phyloP scores from a whole-genome alignment of 2,329 filamentous ascomycete species.

The Xylariaceae sp. region DNA sequence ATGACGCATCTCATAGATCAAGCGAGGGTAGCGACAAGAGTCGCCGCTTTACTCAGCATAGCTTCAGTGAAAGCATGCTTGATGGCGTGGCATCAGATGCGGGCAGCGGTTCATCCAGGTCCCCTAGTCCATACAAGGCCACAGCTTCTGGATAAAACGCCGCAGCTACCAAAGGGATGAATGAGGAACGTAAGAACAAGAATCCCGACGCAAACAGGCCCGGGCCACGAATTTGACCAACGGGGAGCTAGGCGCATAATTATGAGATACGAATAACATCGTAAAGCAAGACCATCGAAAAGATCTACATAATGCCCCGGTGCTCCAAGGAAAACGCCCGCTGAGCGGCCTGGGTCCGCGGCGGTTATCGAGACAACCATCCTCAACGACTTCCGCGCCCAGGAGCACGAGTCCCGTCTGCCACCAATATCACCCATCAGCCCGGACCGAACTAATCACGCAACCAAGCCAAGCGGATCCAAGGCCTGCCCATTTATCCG shows the following conservation, averaged over 20 bases:
- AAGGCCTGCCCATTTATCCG: neutral
- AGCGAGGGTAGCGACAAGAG: constrained; percentile 26
- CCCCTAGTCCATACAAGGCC: constrained; percentile 25
- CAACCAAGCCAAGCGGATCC: no score
- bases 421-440: no score
- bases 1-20: constrained; percentile 19
- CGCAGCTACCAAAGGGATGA: neutral
- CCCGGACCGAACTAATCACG: no score
- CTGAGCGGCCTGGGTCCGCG: no score
- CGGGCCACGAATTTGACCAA: no score
- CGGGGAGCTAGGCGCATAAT: neutral
- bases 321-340: neutral
- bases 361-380: no score
- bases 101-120: constrained; percentile 23
- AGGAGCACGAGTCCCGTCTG: no score
- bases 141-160: constrained; percentile 11
- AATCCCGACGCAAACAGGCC: no score
- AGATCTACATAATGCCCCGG: neutral
- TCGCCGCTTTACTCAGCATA: constrained; percentile 39
- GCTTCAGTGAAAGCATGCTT: constrained; percentile 45
- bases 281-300: constrained; percentile 2
- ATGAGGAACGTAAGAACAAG: neutral
- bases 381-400: no score
- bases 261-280: constrained; percentile 6
- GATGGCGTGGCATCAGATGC: constrained; percentile 34